phyloP scores from a whole-genome alignment of 768 basidiomycete genomes.

The Suillus luteus region DNA sequence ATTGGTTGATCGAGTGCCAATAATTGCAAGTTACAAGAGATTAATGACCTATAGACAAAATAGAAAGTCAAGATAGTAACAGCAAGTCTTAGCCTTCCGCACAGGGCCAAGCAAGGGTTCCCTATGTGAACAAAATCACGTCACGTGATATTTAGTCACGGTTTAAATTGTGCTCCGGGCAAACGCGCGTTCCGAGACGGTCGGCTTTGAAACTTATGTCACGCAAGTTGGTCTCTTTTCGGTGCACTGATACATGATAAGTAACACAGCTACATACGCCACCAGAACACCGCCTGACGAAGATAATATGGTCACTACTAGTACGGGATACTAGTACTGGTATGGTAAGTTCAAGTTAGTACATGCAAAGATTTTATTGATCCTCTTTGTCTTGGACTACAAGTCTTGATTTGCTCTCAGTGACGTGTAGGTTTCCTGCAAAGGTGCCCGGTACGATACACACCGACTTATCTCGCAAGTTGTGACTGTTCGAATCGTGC shows the following conservation, averaged over 20 bases:
- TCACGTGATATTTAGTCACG: background rate
- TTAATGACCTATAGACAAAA: background rate
- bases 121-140: background rate
- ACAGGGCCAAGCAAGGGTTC: background rate
- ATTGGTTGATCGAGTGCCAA: background rate
- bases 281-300: too few species aligned
- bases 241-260: too few species aligned
- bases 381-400: background rate
- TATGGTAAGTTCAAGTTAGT: too few species aligned
- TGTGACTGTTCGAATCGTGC: background rate
- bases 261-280: too few species aligned
- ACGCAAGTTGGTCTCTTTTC: too few species aligned
- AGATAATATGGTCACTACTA: too few species aligned
- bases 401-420: background rate
- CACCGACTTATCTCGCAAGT: background rate
- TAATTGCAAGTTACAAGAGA: background rate
- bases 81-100: background rate
- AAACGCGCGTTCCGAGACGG: too few species aligned
- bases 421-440: background rate
- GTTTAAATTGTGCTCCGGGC: background rate
- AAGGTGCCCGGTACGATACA: background rate
- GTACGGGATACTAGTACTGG: too few species aligned
- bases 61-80: background rate
- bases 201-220: too few species aligned
- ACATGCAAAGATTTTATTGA: background rate